A percentile compares a stretch with the other conserved stretches of the same genome.
Conservation (phyloP, 495 filamentous ascomycete genomes). For the Hyaloscypha bicolor region DNA sequence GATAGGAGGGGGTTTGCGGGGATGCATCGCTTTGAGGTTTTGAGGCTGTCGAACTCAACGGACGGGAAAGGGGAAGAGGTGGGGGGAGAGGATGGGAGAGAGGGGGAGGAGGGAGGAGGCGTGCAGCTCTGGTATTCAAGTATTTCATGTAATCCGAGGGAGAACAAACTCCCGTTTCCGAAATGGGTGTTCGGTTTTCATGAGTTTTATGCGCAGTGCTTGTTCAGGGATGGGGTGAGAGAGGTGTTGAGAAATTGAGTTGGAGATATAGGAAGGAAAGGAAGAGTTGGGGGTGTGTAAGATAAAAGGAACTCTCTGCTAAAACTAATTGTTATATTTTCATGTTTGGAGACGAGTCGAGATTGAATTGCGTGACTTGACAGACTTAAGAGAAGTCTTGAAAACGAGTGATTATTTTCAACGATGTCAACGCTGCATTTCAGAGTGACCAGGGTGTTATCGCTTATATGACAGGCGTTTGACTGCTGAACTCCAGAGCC, state of each 20-base stretch:
- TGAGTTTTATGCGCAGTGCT: slow-evolving; percentile 21
- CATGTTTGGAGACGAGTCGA: too few relatives aligned
- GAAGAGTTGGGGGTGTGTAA: not conserved
- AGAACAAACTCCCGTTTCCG: slow-evolving; percentile 10
- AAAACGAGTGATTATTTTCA: too few relatives aligned
- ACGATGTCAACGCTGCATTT: too few relatives aligned
- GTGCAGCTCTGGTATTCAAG: slow-evolving; percentile 12
- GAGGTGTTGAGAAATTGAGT: slow-evolving; percentile 20
- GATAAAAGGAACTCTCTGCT: not conserved
- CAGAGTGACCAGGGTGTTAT: too few relatives aligned
- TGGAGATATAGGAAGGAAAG: not conserved
- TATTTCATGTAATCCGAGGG: slow-evolving; percentile 11
- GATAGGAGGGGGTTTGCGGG: slow-evolving; percentile 12
- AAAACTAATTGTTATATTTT: not conserved
- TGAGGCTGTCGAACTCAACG: not conserved
- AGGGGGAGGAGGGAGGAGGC: not conserved
- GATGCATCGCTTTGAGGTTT: slow-evolving; percentile 20
- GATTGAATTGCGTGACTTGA: too few relatives aligned
- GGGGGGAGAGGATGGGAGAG: not conserved
- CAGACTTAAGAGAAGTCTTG: too few relatives aligned
- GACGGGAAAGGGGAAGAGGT: slow-evolving; percentile 11
- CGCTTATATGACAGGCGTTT: too few relatives aligned
- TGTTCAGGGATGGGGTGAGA: slow-evolving; percentile 26
- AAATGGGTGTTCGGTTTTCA: slow-evolving; percentile 17
- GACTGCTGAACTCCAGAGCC: too few relatives aligned